phyloP scores from a whole-genome alignment of 257 asterid species.

The Ehretia macrophylla region DNA sequence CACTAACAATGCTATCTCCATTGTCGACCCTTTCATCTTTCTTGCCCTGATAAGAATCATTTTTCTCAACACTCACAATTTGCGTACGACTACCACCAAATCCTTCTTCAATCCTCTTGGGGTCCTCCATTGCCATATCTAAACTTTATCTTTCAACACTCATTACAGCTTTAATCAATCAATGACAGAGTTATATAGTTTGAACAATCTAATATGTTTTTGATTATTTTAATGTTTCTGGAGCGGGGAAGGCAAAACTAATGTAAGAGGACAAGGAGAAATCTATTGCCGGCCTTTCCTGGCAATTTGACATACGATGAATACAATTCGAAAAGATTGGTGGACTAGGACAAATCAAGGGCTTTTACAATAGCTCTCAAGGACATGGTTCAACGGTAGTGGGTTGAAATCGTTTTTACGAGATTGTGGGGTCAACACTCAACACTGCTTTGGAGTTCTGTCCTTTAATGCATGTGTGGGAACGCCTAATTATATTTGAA shows the following conservation, averaged over 20 bases:
- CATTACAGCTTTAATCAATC: neutral
- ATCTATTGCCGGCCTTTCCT: slow-evolving; percentile 32
- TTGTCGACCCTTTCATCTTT: slow-evolving; percentile 9
- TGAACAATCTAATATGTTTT: no score
- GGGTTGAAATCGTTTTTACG: no score
- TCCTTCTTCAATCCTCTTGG: slow-evolving; percentile 52
- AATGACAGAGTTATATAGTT: no score
- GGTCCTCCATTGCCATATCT: slow-evolving; percentile 34
- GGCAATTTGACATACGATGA: neutral
- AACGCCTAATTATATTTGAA: no score
- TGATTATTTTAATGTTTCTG: neutral
- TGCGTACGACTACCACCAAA: slow-evolving; percentile 16
- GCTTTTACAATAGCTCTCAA: slow-evolving; percentile 5
- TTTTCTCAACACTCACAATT: slow-evolving; percentile 7
- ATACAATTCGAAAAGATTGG: slow-evolving; percentile 3
- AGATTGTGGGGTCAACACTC: no score
- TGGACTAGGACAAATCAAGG: slow-evolving; percentile 17
- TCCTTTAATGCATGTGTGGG: no score
- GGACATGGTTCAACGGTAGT: no score
- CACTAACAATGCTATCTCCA: slow-evolving; percentile 7
- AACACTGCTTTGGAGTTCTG: no score
- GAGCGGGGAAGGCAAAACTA: neutral
- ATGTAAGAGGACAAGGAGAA: slow-evolving; percentile 13
- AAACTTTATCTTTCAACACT: neutral
- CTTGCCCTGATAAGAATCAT: neutral